phyloP scores from a whole-genome alignment of 495 filamentous ascomycete species.

The Hapsidospora chrysogenum region DNA sequence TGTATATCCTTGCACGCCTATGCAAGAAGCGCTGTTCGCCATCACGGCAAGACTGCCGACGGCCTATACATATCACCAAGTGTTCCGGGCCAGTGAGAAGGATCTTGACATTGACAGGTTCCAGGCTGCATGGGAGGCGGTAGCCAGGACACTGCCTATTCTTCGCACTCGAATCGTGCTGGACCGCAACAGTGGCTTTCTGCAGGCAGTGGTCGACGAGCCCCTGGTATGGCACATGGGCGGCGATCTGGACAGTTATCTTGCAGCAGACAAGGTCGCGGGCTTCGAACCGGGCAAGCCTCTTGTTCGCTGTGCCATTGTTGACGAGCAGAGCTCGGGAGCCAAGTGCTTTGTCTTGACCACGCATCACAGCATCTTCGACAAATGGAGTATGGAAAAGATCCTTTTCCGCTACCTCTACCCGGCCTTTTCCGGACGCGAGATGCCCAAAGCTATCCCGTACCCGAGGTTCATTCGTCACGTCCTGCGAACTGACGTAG shows the following conservation, averaged over 20 bases:
- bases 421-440: not conserved
- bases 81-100: not conserved
- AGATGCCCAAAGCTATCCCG: not conserved
- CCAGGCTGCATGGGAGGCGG: not conserved
- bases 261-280: too few relatives aligned
- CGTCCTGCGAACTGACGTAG: not conserved
- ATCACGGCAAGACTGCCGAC: not conserved
- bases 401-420: not conserved
- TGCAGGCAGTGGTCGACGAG: too few relatives aligned
- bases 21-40: not conserved
- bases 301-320: too few relatives aligned
- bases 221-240: too few relatives aligned
- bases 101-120: not conserved
- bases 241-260: too few relatives aligned
- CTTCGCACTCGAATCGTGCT: not conserved
- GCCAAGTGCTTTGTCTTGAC: slow-evolving; percentile 43
- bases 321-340: too few relatives aligned
- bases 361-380: slow-evolving; percentile 4
- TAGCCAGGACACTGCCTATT: not conserved
- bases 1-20: not conserved
- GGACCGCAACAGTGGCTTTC: too few relatives aligned
- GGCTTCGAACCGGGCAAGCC: too few relatives aligned
- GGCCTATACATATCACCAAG: not conserved
- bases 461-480: not conserved
- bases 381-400: not conserved